Percentiles rank a stretch among this genome's conserved stretches.
Conservation (phyloP, 208 protist species). For the Angomonas deanei region DNA sequence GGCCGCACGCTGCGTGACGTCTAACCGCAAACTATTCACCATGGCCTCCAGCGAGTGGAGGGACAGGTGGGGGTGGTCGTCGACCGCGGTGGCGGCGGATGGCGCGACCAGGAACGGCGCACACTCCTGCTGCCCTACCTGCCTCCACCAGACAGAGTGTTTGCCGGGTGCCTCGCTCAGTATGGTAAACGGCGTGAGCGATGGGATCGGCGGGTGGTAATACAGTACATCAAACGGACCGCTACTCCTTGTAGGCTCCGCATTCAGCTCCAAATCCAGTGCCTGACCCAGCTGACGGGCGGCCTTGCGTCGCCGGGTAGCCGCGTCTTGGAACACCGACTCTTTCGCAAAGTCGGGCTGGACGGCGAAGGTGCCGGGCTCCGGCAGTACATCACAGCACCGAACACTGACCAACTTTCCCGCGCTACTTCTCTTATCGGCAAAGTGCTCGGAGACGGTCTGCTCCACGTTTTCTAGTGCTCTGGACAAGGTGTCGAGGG, state of each 20-base stretch:
- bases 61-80: not conserved
- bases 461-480: slow-evolving; percentile 56
- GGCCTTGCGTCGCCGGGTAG: slow-evolving; percentile 7
- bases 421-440: slow-evolving; percentile 20
- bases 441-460: slow-evolving; percentile 53
- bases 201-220: slow-evolving; percentile 29
- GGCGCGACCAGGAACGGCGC: not conserved
- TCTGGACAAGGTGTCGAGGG: slow-evolving; percentile 28
- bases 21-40: not conserved
- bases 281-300: slow-evolving; percentile 8
- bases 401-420: too few species aligned
- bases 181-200: slow-evolving; percentile 12
- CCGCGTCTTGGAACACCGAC: not conserved
- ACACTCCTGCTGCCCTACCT: not conserved
- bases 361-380: too few species aligned
- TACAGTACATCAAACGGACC: slow-evolving; percentile 39
- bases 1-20: not conserved
- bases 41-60: not conserved
- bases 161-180: not conserved
- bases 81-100: not conserved
- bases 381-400: too few species aligned
- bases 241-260: not conserved
- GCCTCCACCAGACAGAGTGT: not conserved
- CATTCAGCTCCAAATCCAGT: not conserved
- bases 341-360: not conserved